Evolutionary conservation across 2,329 filamentous ascomycete genomes (phyloP).

Genomic region (Colletotrichum filicis): DNA sequence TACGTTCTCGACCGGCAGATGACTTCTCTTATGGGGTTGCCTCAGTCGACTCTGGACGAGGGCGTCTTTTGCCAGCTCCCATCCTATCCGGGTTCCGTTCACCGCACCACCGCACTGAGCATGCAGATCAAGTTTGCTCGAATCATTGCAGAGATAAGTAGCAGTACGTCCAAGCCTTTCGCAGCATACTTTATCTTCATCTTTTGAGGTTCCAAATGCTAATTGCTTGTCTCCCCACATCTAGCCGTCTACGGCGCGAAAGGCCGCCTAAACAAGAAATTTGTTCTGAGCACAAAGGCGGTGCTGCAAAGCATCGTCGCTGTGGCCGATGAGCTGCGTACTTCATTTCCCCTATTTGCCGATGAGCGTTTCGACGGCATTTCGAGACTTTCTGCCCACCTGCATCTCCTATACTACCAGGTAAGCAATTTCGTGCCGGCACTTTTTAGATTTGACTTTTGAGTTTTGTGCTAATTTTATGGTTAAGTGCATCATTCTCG

Average conservation of each 20-base stretch:
- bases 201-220: too few species aligned
- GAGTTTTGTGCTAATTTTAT: not conserved
- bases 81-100: constrained; percentile 40
- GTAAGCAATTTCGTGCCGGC: constrained; percentile 32
- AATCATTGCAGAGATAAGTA: constrained; percentile 44
- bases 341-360: constrained; percentile 42
- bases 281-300: constrained; percentile 44
- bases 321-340: constrained; percentile 44
- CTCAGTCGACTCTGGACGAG: constrained; percentile 59
- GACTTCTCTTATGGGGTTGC: constrained; percentile 64
- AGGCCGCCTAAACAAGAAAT: constrained; percentile 43
- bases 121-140: constrained; percentile 47
- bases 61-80: constrained; percentile 57
- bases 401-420: constrained; percentile 48
- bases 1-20: constrained; percentile 65
- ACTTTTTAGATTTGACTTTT: too few species aligned
- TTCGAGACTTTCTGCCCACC: constrained; percentile 44
- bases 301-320: constrained; percentile 43
- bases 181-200: too few species aligned
- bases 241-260: constrained; percentile 44
- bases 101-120: constrained; percentile 42
- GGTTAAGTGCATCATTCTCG: constrained; percentile 45
- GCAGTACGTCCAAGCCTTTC: constrained; percentile 37
- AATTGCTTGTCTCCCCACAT: too few species aligned
- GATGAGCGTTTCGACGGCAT: constrained; percentile 46